Evolutionary conservation across 768 basidiomycete species (phyloP), one percentile per base, ranked within the genome.

Genomic region (Mycena crocata): DNA sequence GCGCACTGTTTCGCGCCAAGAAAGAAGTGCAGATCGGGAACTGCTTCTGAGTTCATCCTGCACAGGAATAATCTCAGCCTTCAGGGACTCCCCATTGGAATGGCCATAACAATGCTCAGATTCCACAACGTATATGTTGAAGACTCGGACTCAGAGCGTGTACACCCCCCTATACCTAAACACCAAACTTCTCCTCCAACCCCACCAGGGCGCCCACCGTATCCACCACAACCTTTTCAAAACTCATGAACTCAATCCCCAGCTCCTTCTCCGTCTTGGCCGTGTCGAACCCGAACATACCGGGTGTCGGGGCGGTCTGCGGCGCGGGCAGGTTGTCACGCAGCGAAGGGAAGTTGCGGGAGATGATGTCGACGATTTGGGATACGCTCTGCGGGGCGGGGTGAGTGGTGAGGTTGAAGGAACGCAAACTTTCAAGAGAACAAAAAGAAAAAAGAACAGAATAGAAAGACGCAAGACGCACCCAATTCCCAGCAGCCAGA

Each of bases 331-430:
- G 51, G 24, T 62, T 62, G 19, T 21, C 32, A 3, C 32, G 15
- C 5, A 62, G 32, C 14, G 30, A 10, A 1, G 61, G 61, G 61
- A 62, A 62, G 44, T 45, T 26, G 52, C 61, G 61, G 6, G 1
- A 2, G 9, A 62, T 21, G 12, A 55, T 37, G 8, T 50, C 48
- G 3, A 31, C 37, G 23, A 60, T 4, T 6, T 49, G 5, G 8
- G 26, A 8, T 2, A 8, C 8, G 17, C 1, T 14, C 58, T 60
- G 32, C 24, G 19, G 21, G 40, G 15, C 17, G 9, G 17, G 9
- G 40, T 42, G 37, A 42, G 7, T 21, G 17, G 17, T 5, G 7
- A 19, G 17, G 17, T 14, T 17, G 37, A 42, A n/a, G n/a, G n/a
- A n/a, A n/a, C n/a, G n/a, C n/a, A n/a, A n/a, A n/a, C n/a, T n/a